A percentile compares a stretch with the other conserved stretches of the same genome.
Evolutionary conservation across 163 green algal species (phyloP).

Genomic region (Chlorella variabilis): DNA sequence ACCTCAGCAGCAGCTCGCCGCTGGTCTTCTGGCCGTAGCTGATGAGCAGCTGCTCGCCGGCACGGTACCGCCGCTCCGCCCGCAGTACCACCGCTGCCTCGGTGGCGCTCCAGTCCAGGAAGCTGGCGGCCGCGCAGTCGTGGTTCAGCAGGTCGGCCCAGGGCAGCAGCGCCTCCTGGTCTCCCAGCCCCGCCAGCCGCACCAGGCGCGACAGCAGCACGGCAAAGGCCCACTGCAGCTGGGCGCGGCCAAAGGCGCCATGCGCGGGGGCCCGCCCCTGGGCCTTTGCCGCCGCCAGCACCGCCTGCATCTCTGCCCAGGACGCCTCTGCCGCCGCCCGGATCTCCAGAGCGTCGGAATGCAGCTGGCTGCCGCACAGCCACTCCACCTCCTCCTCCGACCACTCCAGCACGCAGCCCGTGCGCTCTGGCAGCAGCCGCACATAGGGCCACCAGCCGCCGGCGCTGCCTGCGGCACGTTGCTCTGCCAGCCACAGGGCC

Average conservation of each 20-base stretch:
- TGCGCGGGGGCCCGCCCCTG: background rate
- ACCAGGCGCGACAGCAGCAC: conserved; percentile 73
- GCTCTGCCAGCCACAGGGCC: conserved; percentile 64
- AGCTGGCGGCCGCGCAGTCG: conserved; percentile 32
- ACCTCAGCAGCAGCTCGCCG: conserved; percentile 78
- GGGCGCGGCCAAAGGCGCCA: background rate
- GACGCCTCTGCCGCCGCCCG: conserved; percentile 44
- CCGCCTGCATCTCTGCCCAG: conserved; percentile 60
- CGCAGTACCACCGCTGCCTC: conserved; percentile 54
- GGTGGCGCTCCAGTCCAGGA: conserved; percentile 57
- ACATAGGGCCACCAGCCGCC: conserved; percentile 58
- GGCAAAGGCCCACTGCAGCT: conserved; percentile 37
- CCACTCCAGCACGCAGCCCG: conserved; percentile 68
- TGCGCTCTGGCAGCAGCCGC: conserved; percentile 46
- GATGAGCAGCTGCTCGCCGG: conserved; percentile 72
- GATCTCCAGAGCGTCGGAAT: conserved; percentile 55
- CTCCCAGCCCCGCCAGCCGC: conserved; percentile 47
- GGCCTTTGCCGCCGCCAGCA: conserved; percentile 46
- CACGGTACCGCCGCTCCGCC: conserved; percentile 59
- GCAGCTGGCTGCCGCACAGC: conserved; percentile 61
- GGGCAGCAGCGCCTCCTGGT: conserved; percentile 66
- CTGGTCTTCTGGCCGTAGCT: conserved; percentile 77
- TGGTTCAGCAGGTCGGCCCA: conserved; percentile 83
- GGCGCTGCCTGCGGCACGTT: conserved; percentile 4
- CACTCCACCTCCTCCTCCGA: conserved; percentile 51